phyloP scores from a whole-genome alignment of 176 grass and related monocot species.

The Ampelocalamus luodianensis region DNA sequence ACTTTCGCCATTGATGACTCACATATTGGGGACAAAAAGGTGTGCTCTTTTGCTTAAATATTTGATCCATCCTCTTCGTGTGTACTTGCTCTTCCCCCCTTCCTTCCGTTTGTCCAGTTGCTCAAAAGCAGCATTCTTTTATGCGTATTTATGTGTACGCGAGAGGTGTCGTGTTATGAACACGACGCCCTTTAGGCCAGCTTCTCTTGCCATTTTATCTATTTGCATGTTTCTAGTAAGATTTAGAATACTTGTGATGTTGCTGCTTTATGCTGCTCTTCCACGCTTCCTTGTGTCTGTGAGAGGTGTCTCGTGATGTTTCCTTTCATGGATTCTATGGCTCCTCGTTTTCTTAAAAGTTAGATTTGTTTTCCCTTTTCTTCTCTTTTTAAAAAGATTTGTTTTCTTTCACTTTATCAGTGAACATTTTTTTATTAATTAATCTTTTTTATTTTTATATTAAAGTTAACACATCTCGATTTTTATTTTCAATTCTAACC shows the following conservation, averaged over 20 bases:
- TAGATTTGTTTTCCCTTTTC: background rate
- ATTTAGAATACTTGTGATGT: background rate
- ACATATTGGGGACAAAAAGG: background rate
- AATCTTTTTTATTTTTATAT: too few species aligned
- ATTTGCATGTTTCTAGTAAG: background rate
- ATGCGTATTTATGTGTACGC: background rate
- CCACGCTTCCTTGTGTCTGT: background rate
- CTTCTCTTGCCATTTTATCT: background rate
- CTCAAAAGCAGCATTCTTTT: slow-evolving; percentile 25
- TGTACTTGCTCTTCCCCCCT: slow-evolving; percentile 1
- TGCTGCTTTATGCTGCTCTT: background rate
- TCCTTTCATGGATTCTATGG: background rate
- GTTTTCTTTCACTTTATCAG: too few species aligned
- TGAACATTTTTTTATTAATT: too few species aligned
- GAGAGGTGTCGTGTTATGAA: background rate
- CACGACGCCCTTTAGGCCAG: background rate
- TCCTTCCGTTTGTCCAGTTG: background rate
- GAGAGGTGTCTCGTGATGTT: background rate
- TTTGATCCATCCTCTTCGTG: slow-evolving; percentile 20
- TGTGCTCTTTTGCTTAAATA: slow-evolving; percentile 8
- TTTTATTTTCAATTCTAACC: too few species aligned
- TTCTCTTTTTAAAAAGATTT: background rate
- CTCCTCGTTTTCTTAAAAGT: background rate
- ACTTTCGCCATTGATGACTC: slow-evolving; percentile 35
- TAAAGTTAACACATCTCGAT: too few species aligned